Evolutionary conservation across 106 monocot species (phyloP).

Genomic region (Dioscorea dumetorum): DNA sequence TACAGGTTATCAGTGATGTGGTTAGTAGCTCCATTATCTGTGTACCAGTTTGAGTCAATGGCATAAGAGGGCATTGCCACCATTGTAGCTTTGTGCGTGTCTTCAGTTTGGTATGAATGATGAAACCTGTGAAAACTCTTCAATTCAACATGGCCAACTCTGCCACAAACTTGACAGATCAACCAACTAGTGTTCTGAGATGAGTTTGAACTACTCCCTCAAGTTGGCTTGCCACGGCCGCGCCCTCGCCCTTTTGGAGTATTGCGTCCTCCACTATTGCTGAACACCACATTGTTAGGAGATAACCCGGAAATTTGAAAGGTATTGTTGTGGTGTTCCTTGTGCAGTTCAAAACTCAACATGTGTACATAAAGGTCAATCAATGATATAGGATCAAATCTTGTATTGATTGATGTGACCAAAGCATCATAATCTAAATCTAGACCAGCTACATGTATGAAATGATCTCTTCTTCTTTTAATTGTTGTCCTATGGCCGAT

Average conservation of each 20-base stretch:
- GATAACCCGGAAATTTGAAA: background rate
- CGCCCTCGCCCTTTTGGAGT: background rate
- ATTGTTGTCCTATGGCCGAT: background rate
- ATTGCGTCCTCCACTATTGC: background rate
- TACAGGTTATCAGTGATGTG: too few species aligned
- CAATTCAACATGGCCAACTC: background rate
- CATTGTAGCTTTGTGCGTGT: background rate
- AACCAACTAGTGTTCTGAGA: background rate
- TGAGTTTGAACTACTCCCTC: background rate
- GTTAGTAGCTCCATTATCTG: too few species aligned
- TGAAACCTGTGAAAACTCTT: background rate
- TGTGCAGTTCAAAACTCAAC: background rate
- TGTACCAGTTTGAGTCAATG: too few species aligned
- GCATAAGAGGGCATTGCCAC: background rate
- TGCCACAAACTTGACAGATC: background rate
- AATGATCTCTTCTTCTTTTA: background rate
- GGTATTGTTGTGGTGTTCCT: background rate
- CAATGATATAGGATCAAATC: background rate
- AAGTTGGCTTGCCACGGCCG: background rate
- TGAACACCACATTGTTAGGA: background rate
- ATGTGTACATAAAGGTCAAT: background rate
- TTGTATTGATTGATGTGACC: background rate
- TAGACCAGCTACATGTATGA: background rate
- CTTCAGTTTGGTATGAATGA: background rate
- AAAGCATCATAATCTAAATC: background rate